Evolutionary conservation across 805 yeast species (phyloP), one percentile per base, ranked within the genome.

Genomic region (Candida mattraensis): DNA sequence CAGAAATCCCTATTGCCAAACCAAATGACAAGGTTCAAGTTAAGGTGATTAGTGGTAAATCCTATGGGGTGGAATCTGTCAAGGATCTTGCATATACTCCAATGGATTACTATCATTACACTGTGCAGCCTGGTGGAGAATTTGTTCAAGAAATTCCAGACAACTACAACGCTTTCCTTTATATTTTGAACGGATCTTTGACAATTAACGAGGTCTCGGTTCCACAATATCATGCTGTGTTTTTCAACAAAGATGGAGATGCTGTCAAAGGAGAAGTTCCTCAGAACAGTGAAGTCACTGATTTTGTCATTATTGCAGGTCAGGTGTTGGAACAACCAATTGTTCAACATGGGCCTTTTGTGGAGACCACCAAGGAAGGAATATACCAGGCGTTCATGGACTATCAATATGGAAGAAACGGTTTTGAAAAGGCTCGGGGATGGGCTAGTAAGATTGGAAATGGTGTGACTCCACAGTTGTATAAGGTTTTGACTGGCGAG

Each of bases 271-370:
- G 87, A 27, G 59, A 60, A 13, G 71, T 67, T 15, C 72, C 76
- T n/a, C 71, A 60, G 15, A 48, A 53, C 13, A 69, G 70, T 7
- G 63, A 66, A 23, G 67, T 64, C 21, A 63, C 87, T 2, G 78
- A 81, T 47, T 80, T 87, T 53, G 80, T 83, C 4, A 45, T 87
- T n/a, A 67, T 87, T 44, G 93, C 87, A 20, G 95, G 95, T 39
- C 61, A 83, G 56, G 72, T 74, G 14, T 64, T 86, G 38, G 74
- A 85, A 48, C 95, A 87, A 64, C 75, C 78, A 12, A 70, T 83
- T 37, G 83, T 86, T 20, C 96, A 88, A 56, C 82, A 87, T 56
- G 96, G 96, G 12, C 96, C 96, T 10, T 89, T 88, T 55, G 96
- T 88, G 13, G 91, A 85, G 43, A 75, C 84, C 6, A 64, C 82